Percentiles rank a stretch among this genome's conserved stretches.
phyloP scores from a whole-genome alignment of 2,329 filamentous ascomycete genomes.

The Penicillium sp. region DNA sequence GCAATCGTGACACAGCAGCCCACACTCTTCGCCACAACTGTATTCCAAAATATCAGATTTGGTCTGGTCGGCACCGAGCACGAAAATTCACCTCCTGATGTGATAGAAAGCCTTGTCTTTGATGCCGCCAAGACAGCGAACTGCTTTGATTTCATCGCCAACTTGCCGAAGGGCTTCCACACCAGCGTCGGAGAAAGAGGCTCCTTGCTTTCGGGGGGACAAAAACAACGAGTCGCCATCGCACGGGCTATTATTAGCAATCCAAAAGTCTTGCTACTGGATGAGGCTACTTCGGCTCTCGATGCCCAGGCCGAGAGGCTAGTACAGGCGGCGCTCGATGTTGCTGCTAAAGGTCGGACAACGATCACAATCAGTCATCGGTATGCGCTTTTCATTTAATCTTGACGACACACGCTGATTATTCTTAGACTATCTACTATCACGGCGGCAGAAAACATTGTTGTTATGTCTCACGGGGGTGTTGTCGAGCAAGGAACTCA shows the following conservation, averaged over 20 bases:
- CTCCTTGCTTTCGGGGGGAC: slow-evolving; percentile 81
- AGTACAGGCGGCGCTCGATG: slow-evolving; percentile 90
- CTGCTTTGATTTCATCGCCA: slow-evolving; percentile 2
- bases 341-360: slow-evolving; percentile 78
- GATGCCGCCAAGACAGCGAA: background rate
- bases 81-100: background rate
- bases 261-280: slow-evolving; percentile 85
- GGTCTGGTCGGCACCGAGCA: background rate
- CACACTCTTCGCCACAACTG: slow-evolving; percentile 75
- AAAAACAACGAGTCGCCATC: slow-evolving; percentile 96
- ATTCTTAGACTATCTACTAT: background rate
- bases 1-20: slow-evolving; percentile 83
- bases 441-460: background rate
- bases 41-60: slow-evolving; percentile 70
- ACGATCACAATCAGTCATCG: slow-evolving; percentile 96
- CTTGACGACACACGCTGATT: background rate
- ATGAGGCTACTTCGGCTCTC: slow-evolving; percentile 90
- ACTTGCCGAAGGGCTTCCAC: slow-evolving; percentile 3
- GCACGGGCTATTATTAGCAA: slow-evolving; percentile 86
- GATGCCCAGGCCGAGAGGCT: slow-evolving; percentile 94
- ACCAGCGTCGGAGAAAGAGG: slow-evolving; percentile 34
- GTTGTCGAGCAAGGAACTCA: background rate
- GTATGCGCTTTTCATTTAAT: background rate
- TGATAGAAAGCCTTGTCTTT: background rate
- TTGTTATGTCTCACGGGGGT: background rate